A percentile compares a stretch with the other conserved stretches of the same genome.
phyloP scores from a whole-genome alignment of 108 stramenopile species.

The Nitzschia putrida region DNA sequence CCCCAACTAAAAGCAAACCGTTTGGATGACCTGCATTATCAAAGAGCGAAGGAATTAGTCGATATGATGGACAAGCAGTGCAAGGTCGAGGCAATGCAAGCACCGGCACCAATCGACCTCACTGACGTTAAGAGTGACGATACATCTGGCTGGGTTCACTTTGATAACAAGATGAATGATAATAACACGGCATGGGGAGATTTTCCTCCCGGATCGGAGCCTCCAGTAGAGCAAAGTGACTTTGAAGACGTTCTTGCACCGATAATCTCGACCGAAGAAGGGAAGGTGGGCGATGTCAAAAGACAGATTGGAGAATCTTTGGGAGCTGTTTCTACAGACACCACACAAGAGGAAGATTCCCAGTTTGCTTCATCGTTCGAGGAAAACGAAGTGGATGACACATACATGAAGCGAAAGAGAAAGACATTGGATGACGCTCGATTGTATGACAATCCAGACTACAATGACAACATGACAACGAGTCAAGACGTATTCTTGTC shows the following conservation, averaged over 20 bases:
- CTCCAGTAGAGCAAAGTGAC: background rate
- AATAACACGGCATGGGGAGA: background rate
- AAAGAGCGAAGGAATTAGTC: conserved; percentile 8
- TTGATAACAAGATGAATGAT: background rate
- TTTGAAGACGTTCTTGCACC: background rate
- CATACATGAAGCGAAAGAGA: too few relatives aligned
- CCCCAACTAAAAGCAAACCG: conserved; percentile 10
- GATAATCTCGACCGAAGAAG: too few relatives aligned
- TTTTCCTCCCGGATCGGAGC: background rate
- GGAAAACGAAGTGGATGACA: background rate
- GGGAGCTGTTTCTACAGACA: too few relatives aligned
- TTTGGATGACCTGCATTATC: conserved; percentile 7
- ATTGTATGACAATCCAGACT: too few relatives aligned
- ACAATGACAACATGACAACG: too few relatives aligned
- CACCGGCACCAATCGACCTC: background rate
- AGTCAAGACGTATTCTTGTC: too few relatives aligned
- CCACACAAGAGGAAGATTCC: background rate
- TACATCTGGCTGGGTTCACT: background rate
- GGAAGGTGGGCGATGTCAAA: too few relatives aligned
- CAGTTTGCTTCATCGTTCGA: background rate
- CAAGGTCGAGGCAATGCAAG: background rate
- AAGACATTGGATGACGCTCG: too few relatives aligned
- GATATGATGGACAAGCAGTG: background rate
- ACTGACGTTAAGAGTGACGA: background rate
- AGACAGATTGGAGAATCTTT: too few relatives aligned